These are phyloP conservation scores for Cordyceps farinosa DNA, from an alignment of 2,329 filamentous ascomycete species.

Conservation along the genomic window DNA sequence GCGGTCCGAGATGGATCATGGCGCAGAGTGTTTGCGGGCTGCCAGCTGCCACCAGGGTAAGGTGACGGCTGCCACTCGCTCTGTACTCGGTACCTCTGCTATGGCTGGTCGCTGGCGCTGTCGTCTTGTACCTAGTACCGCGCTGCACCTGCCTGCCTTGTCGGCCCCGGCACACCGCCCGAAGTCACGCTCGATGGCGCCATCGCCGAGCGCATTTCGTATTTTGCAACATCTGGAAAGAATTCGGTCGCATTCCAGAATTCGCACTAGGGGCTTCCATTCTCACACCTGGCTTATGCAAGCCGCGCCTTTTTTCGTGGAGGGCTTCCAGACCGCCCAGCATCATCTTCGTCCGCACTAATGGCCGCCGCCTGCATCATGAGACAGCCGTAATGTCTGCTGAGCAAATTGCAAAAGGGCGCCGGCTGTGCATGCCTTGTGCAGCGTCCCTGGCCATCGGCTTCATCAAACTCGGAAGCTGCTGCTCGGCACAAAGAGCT, in stretches of 20 bases:
- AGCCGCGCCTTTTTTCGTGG: not conserved
- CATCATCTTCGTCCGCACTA: too few relatives aligned
- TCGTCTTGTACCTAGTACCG: not conserved
- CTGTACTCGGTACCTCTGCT: not conserved
- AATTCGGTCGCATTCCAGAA: not conserved
- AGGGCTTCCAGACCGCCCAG: not conserved
- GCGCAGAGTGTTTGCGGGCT: not conserved
- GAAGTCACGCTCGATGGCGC: conserved; percentile 11
- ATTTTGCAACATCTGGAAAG: not conserved
- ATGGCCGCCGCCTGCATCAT: not conserved
- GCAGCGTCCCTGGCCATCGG: not conserved
- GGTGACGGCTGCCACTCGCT: not conserved
- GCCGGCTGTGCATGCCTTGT: not conserved
- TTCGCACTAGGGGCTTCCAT: not conserved
- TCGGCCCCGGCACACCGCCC: not conserved
- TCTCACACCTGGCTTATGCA: not conserved
- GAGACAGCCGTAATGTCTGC: not conserved
- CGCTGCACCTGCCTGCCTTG: not conserved
- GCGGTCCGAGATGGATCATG: not conserved
- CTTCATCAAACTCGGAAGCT: not conserved
- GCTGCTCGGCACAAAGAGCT: not conserved
- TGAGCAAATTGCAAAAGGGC: not conserved
- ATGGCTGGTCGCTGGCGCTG: not conserved
- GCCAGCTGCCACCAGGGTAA: not conserved
- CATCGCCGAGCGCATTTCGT: conserved; percentile 7